A percentile compares a stretch with the other conserved stretches of the same genome.
Conservation (phyloP, 176 grass and related monocot species). For the Aegilops sharonensis region DNA sequence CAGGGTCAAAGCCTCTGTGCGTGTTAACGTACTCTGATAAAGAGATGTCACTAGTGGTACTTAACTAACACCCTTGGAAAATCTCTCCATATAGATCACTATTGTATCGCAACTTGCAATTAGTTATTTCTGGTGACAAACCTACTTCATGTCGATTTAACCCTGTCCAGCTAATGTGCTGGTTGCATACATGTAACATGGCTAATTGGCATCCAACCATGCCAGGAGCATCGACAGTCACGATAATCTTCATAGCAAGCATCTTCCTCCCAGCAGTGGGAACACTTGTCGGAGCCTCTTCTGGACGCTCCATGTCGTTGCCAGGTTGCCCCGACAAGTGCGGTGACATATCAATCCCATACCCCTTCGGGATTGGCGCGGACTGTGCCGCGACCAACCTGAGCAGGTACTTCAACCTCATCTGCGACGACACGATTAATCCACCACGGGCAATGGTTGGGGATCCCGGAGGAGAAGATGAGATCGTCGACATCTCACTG, state of each 20-base stretch:
- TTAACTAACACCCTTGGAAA: neutral
- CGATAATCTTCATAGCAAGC: neutral
- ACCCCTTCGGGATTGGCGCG: neutral
- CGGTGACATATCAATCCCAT: neutral
- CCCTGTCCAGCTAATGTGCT: neutral
- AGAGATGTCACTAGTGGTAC: neutral
- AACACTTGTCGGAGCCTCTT: neutral
- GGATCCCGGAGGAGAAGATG: neutral
- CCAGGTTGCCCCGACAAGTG: neutral
- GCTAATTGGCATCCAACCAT: neutral
- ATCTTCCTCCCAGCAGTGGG: neutral
- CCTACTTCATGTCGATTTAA: neutral
- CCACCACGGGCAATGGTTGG: neutral
- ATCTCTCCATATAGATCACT: neutral
- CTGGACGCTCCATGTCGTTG: neutral
- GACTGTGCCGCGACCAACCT: neutral
- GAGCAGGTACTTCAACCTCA: neutral
- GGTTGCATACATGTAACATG: neutral
- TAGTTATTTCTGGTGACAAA: neutral
- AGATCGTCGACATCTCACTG: neutral
- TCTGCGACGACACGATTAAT: neutral
- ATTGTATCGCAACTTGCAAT: neutral
- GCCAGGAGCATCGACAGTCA: neutral
- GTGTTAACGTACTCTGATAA: neutral
- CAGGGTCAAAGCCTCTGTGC: neutral